Evolutionary conservation across 768 basidiomycete genomes (phyloP).

Genomic region (Boletus sensibilis): DNA sequence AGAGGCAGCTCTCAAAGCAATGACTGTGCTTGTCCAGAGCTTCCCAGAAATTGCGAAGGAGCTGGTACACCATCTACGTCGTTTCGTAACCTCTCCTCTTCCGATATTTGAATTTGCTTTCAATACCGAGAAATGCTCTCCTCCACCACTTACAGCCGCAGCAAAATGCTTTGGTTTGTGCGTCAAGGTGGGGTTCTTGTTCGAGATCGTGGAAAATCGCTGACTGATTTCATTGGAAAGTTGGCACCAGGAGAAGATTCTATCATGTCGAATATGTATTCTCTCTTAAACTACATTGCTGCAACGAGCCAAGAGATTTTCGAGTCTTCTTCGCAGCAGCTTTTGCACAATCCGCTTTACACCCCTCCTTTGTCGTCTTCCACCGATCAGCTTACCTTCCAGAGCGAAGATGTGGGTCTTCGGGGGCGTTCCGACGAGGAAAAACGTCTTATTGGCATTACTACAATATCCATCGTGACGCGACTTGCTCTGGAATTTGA

Average conservation of each 20-base stretch:
- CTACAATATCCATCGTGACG: constrained; percentile 89
- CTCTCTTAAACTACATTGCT: constrained; percentile 88
- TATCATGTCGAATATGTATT: constrained; percentile 95
- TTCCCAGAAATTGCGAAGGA: constrained; percentile 76
- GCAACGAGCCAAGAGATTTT: constrained; percentile 76
- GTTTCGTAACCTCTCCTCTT: constrained; percentile 84
- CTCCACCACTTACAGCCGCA: constrained; percentile 78
- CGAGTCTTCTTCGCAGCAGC: constrained; percentile 48
- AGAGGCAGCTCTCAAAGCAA: constrained; percentile 86
- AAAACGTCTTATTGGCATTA: constrained; percentile 79
- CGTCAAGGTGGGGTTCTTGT: constrained; percentile 56
- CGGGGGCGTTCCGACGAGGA: constrained; percentile 79
- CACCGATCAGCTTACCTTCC: constrained; percentile 49
- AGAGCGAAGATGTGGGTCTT: constrained; percentile 62
- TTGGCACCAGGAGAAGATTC: constrained; percentile 85
- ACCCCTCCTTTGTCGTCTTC: constrained; percentile 29
- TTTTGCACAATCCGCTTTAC: constrained; percentile 43
- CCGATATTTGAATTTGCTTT: constrained; percentile 88
- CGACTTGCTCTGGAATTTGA: constrained; percentile 84
- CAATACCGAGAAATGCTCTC: constrained; percentile 65
- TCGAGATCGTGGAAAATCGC: neutral
- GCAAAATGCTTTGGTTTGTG: constrained; percentile 90
- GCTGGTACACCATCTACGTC: constrained; percentile 77
- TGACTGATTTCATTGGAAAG: constrained; percentile 37
- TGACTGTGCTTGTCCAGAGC: constrained; percentile 81